phyloP scores from a whole-genome alignment of 768 basidiomycete species.

The Serpula lacrymans region DNA sequence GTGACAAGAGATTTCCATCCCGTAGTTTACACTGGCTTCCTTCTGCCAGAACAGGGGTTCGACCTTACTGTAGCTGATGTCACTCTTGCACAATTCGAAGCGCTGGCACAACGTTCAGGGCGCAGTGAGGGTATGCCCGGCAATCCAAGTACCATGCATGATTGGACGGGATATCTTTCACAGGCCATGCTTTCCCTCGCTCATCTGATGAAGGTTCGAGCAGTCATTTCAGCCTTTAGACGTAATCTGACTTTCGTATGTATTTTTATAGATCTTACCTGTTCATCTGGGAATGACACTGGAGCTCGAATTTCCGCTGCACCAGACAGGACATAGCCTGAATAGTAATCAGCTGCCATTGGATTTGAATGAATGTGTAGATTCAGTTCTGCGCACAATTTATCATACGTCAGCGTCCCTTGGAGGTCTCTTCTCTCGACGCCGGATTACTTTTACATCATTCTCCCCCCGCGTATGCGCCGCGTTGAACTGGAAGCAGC shows the following conservation, averaged over 20 bases:
- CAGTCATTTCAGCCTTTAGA: constrained; percentile 6
- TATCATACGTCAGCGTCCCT: constrained; percentile 60
- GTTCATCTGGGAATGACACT: constrained; percentile 70
- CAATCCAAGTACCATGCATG: constrained; percentile 25
- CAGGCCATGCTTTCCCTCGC: constrained; percentile 69
- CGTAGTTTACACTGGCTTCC: constrained; percentile 76
- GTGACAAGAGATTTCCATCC: constrained; percentile 92
- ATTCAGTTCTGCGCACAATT: constrained; percentile 80
- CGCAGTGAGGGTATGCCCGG: constrained; percentile 37
- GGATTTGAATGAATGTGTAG: constrained; percentile 79
- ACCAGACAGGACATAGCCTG: constrained; percentile 37
- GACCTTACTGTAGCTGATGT: constrained; percentile 84
- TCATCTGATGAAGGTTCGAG: constrained; percentile 67
- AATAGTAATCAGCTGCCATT: constrained; percentile 47
- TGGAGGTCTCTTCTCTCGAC: constrained; percentile 51
- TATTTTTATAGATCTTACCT: constrained; percentile 49
- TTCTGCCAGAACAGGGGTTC: constrained; percentile 66
- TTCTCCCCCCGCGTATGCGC: constrained; percentile 89
- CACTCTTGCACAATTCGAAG: constrained; percentile 75
- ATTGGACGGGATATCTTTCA: constrained; percentile 47
- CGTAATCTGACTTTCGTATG: neutral
- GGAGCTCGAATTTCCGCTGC: constrained; percentile 75
- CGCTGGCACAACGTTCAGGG: constrained; percentile 53
- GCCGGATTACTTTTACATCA: constrained; percentile 88
- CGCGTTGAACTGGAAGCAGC: constrained; percentile 97